phyloP scores from a whole-genome alignment of 495 filamentous ascomycete genomes.

The Opeltia flavorubescens region DNA sequence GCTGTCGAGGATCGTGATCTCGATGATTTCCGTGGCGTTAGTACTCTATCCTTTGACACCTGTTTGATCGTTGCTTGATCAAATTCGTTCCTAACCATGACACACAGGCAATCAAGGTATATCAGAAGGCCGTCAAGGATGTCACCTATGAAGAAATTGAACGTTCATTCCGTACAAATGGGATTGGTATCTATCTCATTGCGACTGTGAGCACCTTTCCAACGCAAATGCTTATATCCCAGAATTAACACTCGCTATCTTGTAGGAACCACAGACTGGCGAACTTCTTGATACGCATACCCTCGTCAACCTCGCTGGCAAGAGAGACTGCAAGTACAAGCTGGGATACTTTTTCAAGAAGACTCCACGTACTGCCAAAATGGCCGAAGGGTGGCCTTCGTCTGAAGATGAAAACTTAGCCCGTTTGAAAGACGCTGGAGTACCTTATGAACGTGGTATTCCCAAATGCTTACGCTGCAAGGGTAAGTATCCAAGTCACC shows the following conservation, averaged over 20 bases:
- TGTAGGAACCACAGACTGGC: slow-evolving; percentile 30
- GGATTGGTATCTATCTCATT: slow-evolving; percentile 56
- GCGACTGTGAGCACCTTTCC: slow-evolving; percentile 37
- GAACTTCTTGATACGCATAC: slow-evolving; percentile 46
- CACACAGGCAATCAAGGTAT: slow-evolving; percentile 45
- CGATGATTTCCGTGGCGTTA: slow-evolving; percentile 57
- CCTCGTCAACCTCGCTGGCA: slow-evolving; percentile 74
- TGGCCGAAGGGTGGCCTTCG: slow-evolving; percentile 49
- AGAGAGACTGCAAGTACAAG: slow-evolving; percentile 57
- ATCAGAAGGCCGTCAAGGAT: slow-evolving; percentile 55
- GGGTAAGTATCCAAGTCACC: slow-evolving; percentile 23
- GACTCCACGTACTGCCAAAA: slow-evolving; percentile 49
- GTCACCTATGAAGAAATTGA: slow-evolving; percentile 61
- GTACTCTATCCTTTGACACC: not conserved
- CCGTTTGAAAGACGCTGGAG: slow-evolving; percentile 59
- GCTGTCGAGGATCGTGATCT: slow-evolving; percentile 54
- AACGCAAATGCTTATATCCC: not conserved
- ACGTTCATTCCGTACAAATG: slow-evolving; percentile 49
- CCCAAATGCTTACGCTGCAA: slow-evolving; percentile 58
- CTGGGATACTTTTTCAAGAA: slow-evolving; percentile 52
- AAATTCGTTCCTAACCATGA: slow-evolving; percentile 14
- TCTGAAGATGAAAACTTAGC: slow-evolving; percentile 53
- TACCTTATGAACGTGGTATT: slow-evolving; percentile 49
- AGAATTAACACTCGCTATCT: not conserved
- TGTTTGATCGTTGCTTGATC: no score